Conservation (phyloP, 768 basidiomycete species). For the Cyathus striatus region DNA sequence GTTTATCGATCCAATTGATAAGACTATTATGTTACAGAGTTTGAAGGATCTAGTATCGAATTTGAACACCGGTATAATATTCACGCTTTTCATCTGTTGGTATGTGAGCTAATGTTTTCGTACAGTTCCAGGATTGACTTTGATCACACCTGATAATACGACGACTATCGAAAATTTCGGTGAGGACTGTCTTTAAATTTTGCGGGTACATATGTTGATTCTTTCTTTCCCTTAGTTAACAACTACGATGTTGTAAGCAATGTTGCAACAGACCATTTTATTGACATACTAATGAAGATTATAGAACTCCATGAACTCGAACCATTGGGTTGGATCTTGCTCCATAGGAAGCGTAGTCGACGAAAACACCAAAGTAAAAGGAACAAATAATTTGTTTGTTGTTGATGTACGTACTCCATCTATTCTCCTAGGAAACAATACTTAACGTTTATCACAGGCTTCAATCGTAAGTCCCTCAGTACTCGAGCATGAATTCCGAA, state of each 20-base stretch:
- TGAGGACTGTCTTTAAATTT: neutral
- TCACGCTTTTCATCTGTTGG: neutral
- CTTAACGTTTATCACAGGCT: slow-evolving; percentile 17
- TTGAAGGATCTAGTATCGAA: slow-evolving; percentile 42
- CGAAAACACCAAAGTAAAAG: slow-evolving; percentile 47
- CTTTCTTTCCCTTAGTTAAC: slow-evolving; percentile 21
- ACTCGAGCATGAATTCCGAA: neutral
- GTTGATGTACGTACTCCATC: slow-evolving; percentile 37
- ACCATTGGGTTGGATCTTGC: slow-evolving; percentile 61
- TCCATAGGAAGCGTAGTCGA: slow-evolving; percentile 54
- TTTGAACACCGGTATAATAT: slow-evolving; percentile 31
- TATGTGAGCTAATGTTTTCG: slow-evolving; percentile 1
- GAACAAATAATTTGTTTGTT: slow-evolving; percentile 47
- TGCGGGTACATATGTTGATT: neutral
- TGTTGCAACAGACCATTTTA: neutral
- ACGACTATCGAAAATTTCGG: slow-evolving; percentile 46
- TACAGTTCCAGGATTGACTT: slow-evolving; percentile 41
- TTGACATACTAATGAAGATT: neutral
- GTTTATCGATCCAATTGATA: slow-evolving; percentile 56
- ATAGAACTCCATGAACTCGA: slow-evolving; percentile 44
- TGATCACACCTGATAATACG: slow-evolving; percentile 58
- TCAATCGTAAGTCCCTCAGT: slow-evolving; percentile 20
- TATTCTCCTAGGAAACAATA: neutral
- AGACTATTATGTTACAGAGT: slow-evolving; percentile 41
- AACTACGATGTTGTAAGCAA: slow-evolving; percentile 25